Base-by-base conservation (phyloP, 2,329 filamentous ascomycete species). In the Albifimbria verrucaria region DNA sequence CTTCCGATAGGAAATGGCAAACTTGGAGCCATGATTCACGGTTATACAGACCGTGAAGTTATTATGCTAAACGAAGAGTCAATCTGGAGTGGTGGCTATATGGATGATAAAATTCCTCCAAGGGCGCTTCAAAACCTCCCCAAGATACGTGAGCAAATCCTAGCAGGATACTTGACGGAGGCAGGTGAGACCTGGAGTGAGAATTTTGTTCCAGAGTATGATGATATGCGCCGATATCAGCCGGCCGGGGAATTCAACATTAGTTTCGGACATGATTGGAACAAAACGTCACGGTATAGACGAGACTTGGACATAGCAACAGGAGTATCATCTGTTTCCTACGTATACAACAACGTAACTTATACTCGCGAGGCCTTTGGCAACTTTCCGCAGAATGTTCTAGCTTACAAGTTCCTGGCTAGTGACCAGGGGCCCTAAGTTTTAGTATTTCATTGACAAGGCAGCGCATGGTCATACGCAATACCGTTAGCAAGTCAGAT, bases 21-120 rank as follows among this genome's bases (percentile, higher is more conserved):
- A 45, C 53, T 65, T 4, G 62, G 62, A 21, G 59, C 58, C 25
- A 75, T 76, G 71, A 59, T 77, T 26, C 70, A 73, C 57, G 75
- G 75, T 22, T 55, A 54, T 48, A 54, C 55, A 9, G 26, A 42
- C 9, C 57, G 65, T 3, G 76, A 78, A 55, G 59, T 69, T 20
- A 62, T 77, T 18, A 66, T 68, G 26, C 60, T 78, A n/a, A 78
- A 77, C 51, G 75, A 78, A 57, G 74, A 77, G 54, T 75, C 73
- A 9, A 66, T 74, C 18, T 76, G 72, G 72, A 74, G 68, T 54
- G 74, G 73, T 50, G 69, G 68, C 6, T 65, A 65, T 7, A 69
- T 73, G 54, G 59, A 73, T 11, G 20, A 44, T 50, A 72, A 74
- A 21, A 68, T 69, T 18, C 72, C 72, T 21, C 65, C 64, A 47